Conservation (phyloP, 768 basidiomycete genomes). For the Daedaleopsis sinensis region DNA sequence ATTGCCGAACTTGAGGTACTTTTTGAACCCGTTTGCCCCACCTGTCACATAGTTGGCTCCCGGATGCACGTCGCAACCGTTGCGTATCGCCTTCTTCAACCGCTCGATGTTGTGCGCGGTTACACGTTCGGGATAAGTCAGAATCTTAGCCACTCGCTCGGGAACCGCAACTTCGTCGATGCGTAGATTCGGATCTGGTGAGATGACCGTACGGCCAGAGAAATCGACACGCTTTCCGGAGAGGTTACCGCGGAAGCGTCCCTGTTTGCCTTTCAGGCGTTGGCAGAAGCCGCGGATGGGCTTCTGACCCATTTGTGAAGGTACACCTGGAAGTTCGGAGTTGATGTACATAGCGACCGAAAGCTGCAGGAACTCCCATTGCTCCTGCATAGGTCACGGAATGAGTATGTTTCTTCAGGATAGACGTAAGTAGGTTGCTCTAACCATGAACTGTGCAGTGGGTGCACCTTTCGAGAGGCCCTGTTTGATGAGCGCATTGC, state of each 20-base stretch:
- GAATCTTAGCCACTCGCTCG: slow-evolving; percentile 89
- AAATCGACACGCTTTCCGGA: slow-evolving; percentile 99
- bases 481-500: slow-evolving; percentile 90
- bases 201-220: slow-evolving; percentile 97
- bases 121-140: slow-evolving; percentile 97
- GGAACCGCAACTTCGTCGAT: slow-evolving; percentile 99
- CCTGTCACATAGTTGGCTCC: slow-evolving; percentile 94
- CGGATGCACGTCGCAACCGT: slow-evolving; percentile 89
- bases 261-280: slow-evolving; percentile 97
- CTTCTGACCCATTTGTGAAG: slow-evolving; percentile 84
- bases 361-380: slow-evolving; percentile 97
- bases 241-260: slow-evolving; percentile 96
- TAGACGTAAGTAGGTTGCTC: slow-evolving; percentile 6
- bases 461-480: slow-evolving; percentile 87
- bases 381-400: slow-evolving; percentile 67
- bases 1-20: slow-evolving; percentile 88
- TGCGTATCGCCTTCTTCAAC: slow-evolving; percentile 77
- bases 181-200: slow-evolving; percentile 97
- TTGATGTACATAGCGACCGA: slow-evolving; percentile 98
- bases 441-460: slow-evolving; percentile 87
- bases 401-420: slow-evolving; percentile 10
- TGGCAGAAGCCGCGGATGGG: slow-evolving; percentile 98
- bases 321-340: slow-evolving; percentile 93
- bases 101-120: slow-evolving; percentile 86
- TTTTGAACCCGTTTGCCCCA: slow-evolving; percentile 79